Evolutionary conservation across 257 asterid genomes (phyloP).

Genomic region (Leonotis leonurus): DNA sequence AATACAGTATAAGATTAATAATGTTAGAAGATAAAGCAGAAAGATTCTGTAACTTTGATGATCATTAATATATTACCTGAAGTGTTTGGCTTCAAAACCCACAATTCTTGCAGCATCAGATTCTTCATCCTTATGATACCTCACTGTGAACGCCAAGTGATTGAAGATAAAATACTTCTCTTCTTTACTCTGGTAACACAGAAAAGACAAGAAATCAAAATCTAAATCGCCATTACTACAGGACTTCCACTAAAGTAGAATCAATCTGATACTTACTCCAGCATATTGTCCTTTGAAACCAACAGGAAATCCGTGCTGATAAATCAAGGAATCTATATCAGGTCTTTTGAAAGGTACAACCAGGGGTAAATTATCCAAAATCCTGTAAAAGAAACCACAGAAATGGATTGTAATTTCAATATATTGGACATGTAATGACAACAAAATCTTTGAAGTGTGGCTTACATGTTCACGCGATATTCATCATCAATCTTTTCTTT

Average conservation of each 20-base stretch:
- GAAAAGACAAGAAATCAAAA: slow-evolving; percentile 15
- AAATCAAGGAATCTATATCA: slow-evolving; percentile 47
- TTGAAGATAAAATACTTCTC: slow-evolving; percentile 74
- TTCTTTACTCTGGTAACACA: slow-evolving; percentile 48
- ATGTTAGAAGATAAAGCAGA: slow-evolving; percentile 7
- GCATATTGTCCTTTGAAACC: slow-evolving; percentile 79
- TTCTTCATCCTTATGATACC: slow-evolving; percentile 69
- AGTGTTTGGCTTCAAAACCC: slow-evolving; percentile 79
- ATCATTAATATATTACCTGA: slow-evolving; percentile 38
- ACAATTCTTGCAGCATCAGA: slow-evolving; percentile 77
- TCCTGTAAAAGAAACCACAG: slow-evolving; percentile 42
- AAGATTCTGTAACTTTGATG: background rate
- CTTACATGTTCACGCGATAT: slow-evolving; percentile 58
- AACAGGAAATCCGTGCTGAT: slow-evolving; percentile 76
- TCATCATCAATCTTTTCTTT: slow-evolving; percentile 61
- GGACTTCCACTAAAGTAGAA: slow-evolving; percentile 1
- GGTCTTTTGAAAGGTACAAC: slow-evolving; percentile 72
- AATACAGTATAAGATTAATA: slow-evolving; percentile 12
- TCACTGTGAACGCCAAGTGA: slow-evolving; percentile 65
- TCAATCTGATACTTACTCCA: slow-evolving; percentile 52
- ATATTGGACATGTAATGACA: slow-evolving; percentile 1
- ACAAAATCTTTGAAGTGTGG: background rate
- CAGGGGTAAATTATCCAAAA: slow-evolving; percentile 85
- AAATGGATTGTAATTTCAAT: slow-evolving; percentile 8
- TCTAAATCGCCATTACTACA: background rate